Evolutionary conservation across 352 stramenopile genomes (phyloP).

Genomic region (Phytophthora boehmeriae): DNA sequence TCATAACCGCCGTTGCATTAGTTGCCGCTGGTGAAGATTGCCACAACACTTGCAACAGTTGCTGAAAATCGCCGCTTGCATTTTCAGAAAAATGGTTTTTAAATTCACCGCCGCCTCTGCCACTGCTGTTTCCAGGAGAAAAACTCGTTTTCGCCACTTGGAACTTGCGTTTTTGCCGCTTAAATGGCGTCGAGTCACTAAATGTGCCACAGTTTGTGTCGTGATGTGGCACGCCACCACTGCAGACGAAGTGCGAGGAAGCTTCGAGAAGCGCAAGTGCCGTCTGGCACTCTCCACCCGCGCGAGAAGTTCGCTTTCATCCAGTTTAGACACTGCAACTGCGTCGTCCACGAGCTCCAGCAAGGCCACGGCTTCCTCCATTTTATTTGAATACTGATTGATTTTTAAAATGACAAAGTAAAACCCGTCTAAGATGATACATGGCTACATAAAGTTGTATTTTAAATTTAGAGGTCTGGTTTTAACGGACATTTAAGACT

Average conservation of each 20-base stretch:
- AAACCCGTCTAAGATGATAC: background rate
- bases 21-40: background rate
- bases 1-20: conserved; percentile 14
- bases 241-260: conserved; percentile 10
- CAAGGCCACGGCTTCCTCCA: conserved; percentile 22
- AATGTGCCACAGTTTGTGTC: conserved; percentile 24
- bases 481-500: no score
- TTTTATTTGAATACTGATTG: no score
- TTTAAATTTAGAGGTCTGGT: no score
- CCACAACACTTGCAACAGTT: conserved; percentile 21
- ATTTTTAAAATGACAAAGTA: background rate
- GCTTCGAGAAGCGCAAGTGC: conserved; percentile 16
- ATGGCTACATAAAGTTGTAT: no score
- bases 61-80: conserved; percentile 13
- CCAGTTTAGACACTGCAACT: conserved; percentile 11
- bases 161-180: conserved; percentile 6
- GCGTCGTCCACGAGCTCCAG: conserved; percentile 22
- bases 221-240: conserved; percentile 30
- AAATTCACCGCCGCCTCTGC: conserved; percentile 14
- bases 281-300: conserved; percentile 17
- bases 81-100: conserved; percentile 1
- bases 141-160: conserved; percentile 30
- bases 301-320: conserved; percentile 21
- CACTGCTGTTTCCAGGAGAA: conserved; percentile 31
- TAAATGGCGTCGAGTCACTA: conserved; percentile 23